Evolutionary conservation across 2,329 filamentous ascomycete species (phyloP).

Genomic region (Neofusicoccum cordaticola): DNA sequence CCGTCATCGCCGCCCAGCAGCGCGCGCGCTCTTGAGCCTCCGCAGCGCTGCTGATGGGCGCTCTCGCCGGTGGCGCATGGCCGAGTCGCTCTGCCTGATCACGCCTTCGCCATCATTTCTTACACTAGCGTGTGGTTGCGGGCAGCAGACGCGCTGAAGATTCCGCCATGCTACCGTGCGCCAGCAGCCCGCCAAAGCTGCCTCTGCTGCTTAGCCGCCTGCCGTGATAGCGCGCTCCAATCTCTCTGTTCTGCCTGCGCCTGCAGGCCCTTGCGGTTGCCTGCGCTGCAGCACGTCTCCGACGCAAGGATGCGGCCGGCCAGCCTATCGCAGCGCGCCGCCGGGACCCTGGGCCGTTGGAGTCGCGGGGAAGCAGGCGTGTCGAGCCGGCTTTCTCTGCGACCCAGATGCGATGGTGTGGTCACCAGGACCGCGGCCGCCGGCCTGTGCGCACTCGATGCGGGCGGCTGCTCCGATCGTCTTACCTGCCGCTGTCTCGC

Average conservation of each 20-base stretch:
- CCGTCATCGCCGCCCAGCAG: constrained; percentile 3
- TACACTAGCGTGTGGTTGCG: constrained; percentile 1
- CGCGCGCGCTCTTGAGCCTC: constrained; percentile 2
- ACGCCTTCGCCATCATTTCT: constrained; percentile 15
- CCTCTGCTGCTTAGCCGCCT: neutral
- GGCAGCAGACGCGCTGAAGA: constrained; percentile 10
- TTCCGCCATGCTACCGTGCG: constrained; percentile 1
- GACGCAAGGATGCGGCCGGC: neutral
- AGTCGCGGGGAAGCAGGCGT: constrained; percentile 10
- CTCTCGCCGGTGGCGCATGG: constrained; percentile 10
- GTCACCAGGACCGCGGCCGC: neutral
- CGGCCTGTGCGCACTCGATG: neutral
- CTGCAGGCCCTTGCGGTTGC: constrained; percentile 4
- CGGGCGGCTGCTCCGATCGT: neutral
- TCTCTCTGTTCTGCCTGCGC: neutral
- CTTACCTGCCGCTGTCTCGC: neutral
- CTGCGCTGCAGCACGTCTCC: neutral
- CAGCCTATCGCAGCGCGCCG: neutral
- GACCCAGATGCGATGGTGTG: neutral
- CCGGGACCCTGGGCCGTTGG: neutral
- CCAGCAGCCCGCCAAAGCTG: neutral
- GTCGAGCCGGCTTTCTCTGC: constrained; percentile 11
- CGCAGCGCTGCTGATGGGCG: neutral
- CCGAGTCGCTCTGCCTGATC: constrained; percentile 10
- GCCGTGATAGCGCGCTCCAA: constrained; percentile 5